Evolutionary conservation across 352 stramenopile species (phyloP).

Genomic region (Pythium apleroticum): DNA sequence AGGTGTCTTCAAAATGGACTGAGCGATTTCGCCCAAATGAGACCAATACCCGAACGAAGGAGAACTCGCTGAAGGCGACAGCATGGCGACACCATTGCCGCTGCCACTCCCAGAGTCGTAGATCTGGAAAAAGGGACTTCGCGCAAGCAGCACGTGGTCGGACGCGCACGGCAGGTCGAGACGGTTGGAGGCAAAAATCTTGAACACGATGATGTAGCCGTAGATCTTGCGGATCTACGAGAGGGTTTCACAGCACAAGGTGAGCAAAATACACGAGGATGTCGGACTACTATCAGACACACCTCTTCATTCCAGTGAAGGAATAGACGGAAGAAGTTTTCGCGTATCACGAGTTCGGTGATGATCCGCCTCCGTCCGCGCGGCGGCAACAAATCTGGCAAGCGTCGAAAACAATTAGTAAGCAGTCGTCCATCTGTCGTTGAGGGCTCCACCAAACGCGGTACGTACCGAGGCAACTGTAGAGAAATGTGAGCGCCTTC

Average conservation of each 20-base stretch:
- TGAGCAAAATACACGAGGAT: neutral
- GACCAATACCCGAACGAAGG: slow-evolving; percentile 57
- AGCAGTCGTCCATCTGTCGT: too few relatives aligned
- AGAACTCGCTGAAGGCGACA: slow-evolving; percentile 15
- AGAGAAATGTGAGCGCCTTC: slow-evolving; percentile 85
- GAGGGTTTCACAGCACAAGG: neutral
- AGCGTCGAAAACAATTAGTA: too few relatives aligned
- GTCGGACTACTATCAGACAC: neutral
- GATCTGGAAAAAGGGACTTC: slow-evolving; percentile 70
- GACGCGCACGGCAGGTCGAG: slow-evolving; percentile 70
- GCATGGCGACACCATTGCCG: neutral
- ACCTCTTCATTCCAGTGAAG: slow-evolving; percentile 91
- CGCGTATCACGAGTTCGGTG: slow-evolving; percentile 69
- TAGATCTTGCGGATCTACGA: slow-evolving; percentile 83
- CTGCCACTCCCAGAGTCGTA: neutral
- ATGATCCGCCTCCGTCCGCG: slow-evolving; percentile 65
- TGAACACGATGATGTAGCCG: slow-evolving; percentile 83
- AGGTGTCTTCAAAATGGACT: slow-evolving; percentile 51
- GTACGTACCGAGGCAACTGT: slow-evolving; percentile 73
- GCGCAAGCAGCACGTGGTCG: slow-evolving; percentile 72
- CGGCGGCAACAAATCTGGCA: slow-evolving; percentile 63
- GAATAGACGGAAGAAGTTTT: slow-evolving; percentile 89
- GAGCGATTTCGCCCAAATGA: slow-evolving; percentile 72
- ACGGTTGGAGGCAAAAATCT: slow-evolving; percentile 72
- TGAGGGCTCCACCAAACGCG: neutral